phyloP scores from a whole-genome alignment of 1,284 basidiomycete species.

The Entoloma clypeatum region DNA sequence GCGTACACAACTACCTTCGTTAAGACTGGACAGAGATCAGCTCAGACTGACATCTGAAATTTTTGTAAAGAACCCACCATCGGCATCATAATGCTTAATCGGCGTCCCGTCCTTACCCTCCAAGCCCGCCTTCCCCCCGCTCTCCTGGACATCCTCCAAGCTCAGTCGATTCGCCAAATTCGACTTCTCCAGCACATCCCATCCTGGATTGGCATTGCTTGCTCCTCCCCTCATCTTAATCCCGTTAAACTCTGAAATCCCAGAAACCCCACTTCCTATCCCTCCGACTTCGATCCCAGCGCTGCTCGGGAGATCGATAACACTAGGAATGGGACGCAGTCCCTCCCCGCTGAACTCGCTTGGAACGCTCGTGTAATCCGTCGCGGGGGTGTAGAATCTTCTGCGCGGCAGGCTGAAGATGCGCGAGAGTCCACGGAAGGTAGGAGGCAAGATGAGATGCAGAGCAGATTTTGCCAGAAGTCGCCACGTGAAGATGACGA shows the following conservation, averaged over 20 bases:
- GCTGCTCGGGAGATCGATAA: slow-evolving; percentile 71
- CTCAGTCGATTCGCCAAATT: slow-evolving; percentile 16
- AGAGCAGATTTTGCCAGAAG: slow-evolving; percentile 76
- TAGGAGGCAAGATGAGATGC: slow-evolving; percentile 73
- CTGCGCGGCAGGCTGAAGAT: slow-evolving; percentile 68
- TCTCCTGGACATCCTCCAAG: slow-evolving; percentile 9
- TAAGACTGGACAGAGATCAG: slow-evolving; percentile 50
- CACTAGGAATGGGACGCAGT: slow-evolving; percentile 76
- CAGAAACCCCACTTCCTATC: slow-evolving; percentile 34
- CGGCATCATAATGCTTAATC: slow-evolving; percentile 80
- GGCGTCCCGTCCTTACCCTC: slow-evolving; percentile 32
- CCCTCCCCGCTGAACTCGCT: slow-evolving; percentile 45
- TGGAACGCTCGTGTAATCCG: slow-evolving; percentile 73
- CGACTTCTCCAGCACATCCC: slow-evolving; percentile 18
- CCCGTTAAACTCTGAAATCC: slow-evolving; percentile 16
- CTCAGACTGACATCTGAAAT: slow-evolving; percentile 9
- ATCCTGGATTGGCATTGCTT: too few species aligned
- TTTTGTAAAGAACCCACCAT: slow-evolving; percentile 50
- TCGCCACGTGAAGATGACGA: slow-evolving; percentile 81
- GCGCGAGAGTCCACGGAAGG: slow-evolving; percentile 71
- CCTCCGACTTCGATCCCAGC: slow-evolving; percentile 40
- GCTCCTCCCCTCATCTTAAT: slow-evolving; percentile 23
- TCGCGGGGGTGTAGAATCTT: slow-evolving; percentile 84
- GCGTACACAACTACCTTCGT: slow-evolving; percentile 91
- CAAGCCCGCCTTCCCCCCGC: slow-evolving; percentile 16